Evolutionary conservation across 192 early-diverging fungal species (phyloP).

Genomic region (Phlyctochytrium bullatum): DNA sequence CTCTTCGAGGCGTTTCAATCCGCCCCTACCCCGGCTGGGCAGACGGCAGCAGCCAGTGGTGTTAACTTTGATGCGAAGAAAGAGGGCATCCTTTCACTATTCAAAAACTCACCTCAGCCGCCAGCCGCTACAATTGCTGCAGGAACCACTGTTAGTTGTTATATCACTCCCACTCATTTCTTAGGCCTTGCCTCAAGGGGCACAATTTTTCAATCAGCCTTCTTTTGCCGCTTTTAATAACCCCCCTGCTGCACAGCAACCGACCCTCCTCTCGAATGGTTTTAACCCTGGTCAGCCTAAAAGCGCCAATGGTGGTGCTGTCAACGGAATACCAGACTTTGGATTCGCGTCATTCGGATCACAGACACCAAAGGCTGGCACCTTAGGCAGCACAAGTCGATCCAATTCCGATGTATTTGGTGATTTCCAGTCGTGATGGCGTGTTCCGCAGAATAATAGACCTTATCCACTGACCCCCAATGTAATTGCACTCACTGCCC

Average conservation of each 20-base stretch:
- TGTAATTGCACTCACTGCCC: too few species aligned
- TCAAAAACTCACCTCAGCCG: slow-evolving; percentile 18
- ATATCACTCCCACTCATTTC: neutral
- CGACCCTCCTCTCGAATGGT: slow-evolving; percentile 5
- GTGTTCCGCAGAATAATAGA: too few species aligned
- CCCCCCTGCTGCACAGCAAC: neutral
- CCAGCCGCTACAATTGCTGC: neutral
- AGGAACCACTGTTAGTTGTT: neutral
- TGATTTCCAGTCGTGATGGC: slow-evolving; percentile 1
- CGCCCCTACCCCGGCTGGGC: neutral
- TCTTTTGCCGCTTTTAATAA: slow-evolving; percentile 4
- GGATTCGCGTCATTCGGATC: neutral
- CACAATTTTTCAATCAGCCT: slow-evolving; percentile 4
- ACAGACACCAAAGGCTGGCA: neutral
- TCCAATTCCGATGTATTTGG: neutral
- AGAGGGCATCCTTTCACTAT: slow-evolving; percentile 41
- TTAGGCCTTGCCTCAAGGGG: neutral
- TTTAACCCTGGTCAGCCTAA: too few species aligned
- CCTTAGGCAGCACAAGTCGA: neutral
- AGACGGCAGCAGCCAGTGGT: slow-evolving; percentile 18
- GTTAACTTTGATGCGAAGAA: slow-evolving; percentile 20
- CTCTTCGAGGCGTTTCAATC: slow-evolving; percentile 38
- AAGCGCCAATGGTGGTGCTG: too few species aligned
- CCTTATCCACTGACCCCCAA: too few species aligned
- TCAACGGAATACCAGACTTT: slow-evolving; percentile 43